phyloP scores from a whole-genome alignment of 2,329 filamentous ascomycete species.

The Bipolaris cookei region DNA sequence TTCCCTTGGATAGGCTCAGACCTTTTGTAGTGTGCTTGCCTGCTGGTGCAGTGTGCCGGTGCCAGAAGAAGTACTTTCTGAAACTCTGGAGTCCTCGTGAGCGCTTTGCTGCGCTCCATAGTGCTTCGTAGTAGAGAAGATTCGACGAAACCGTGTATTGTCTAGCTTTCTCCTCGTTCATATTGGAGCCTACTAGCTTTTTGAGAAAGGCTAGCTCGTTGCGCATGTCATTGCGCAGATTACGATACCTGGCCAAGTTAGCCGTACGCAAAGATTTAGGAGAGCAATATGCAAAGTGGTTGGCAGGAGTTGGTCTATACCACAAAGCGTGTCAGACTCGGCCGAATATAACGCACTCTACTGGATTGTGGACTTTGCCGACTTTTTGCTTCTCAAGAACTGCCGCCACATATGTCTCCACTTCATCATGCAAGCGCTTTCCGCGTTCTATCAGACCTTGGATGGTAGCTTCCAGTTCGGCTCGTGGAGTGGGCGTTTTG shows the following conservation, averaged over 20 bases:
- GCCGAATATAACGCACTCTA: slow-evolving; percentile 34
- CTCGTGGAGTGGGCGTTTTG: slow-evolving; percentile 10
- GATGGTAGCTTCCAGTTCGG: slow-evolving; percentile 34
- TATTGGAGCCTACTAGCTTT: slow-evolving; percentile 33
- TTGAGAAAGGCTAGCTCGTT: slow-evolving; percentile 45
- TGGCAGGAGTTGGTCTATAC: neutral
- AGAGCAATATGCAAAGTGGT: neutral
- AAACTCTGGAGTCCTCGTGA: slow-evolving; percentile 64
- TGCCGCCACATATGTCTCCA: slow-evolving; percentile 50
- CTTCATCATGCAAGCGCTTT: slow-evolving; percentile 48
- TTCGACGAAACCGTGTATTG: slow-evolving; percentile 70
- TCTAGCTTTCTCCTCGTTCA: slow-evolving; percentile 43
- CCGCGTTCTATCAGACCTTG: slow-evolving; percentile 49
- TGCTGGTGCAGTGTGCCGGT: slow-evolving; percentile 25
- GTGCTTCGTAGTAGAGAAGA: slow-evolving; percentile 66
- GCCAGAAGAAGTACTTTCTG: slow-evolving; percentile 48
- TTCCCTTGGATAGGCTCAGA: slow-evolving; percentile 36
- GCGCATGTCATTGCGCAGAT: slow-evolving; percentile 44
- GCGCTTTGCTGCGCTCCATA: slow-evolving; percentile 68
- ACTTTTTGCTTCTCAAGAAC: slow-evolving; percentile 41
- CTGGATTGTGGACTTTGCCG: slow-evolving; percentile 45
- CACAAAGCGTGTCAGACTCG: neutral
- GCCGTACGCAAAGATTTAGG: neutral
- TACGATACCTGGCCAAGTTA: slow-evolving; percentile 14
- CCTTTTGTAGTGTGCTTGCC: slow-evolving; percentile 35